Conservation (phyloP, 345 rosid genomes). For the Eutrema heterophyllum region DNA sequence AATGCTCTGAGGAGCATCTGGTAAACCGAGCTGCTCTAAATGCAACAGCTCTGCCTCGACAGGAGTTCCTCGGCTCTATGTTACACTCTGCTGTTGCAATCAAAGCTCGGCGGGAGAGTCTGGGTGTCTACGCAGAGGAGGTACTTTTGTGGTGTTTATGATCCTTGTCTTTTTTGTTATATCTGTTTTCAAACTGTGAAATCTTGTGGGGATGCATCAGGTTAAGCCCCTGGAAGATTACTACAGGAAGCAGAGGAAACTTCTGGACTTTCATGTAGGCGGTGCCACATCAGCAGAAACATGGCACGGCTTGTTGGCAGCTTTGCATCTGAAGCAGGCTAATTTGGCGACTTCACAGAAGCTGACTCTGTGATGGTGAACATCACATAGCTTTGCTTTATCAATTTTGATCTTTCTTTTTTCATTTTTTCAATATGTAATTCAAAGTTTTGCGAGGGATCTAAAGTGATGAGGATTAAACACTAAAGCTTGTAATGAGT, state of each 20-base stretch:
- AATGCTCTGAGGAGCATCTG: conserved; percentile 43
- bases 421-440: conserved; percentile 14
- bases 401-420: conserved; percentile 27
- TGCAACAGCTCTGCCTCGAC: conserved; percentile 25
- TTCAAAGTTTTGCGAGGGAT: conserved; percentile 19
- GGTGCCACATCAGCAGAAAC: conserved; percentile 61
- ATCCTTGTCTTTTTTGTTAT: background rate
- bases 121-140: conserved; percentile 48
- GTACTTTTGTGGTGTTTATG: conserved; percentile 24
- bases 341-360: conserved; percentile 50
- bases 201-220: conserved; percentile 34
- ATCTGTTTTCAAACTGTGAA: background rate
- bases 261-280: conserved; percentile 62
- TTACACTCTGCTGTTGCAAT: conserved; percentile 34
- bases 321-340: conserved; percentile 58
- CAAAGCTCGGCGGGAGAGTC: conserved; percentile 44
- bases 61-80: conserved; percentile 30
- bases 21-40: conserved; percentile 31
- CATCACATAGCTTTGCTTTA: background rate
- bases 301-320: conserved; percentile 86
- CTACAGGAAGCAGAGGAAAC: conserved; percentile 72
- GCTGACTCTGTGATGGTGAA: conserved; percentile 43
- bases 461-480: background rate
- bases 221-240: conserved; percentile 78
- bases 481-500: conserved; percentile 24